Evolutionary conservation across 257 asterid genomes (phyloP), one percentile per base, ranked within the genome.

Genomic region (Rhazya stricta): DNA sequence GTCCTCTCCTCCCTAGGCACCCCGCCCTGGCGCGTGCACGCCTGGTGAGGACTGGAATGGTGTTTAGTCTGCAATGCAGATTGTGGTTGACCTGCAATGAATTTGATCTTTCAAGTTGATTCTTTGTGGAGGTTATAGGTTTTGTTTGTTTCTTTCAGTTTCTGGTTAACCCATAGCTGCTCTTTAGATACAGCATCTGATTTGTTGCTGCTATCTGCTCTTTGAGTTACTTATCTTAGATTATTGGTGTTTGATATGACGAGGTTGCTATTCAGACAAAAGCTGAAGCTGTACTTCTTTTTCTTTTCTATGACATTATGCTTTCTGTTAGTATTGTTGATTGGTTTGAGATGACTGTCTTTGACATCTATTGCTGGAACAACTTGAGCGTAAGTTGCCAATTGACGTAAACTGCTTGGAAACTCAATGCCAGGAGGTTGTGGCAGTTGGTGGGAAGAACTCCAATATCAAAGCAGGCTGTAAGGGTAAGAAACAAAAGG

Each of bases 401-500:
- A 29, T 70, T 41, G 41, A 41, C 71, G 56, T 77, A 68, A 69
- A 27, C 43, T 50, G 45, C 45, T 25, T 85, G 74, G 51, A 19
- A 79, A 37, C 61, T 82, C 76, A 58, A 78, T 77, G 74, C 76
- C 91, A 95, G 99, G 99, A 92, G 89, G 86, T 89, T 80, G 91
- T 42, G 53, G 91, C 97, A 23, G 89, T 85, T 86, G 94, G 93
- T 67, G 96, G 93, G 79, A 91, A 86, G 89, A 86, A 81, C 74
- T 72, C 91, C 39, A 81, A 58, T 78, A 80, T 50, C 30, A 91
- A 88, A 84, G 84, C 46, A 71, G 90, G 93, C 41, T 90, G 97
- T 37, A 95, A 91, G 89, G 84, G 81, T 81, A 93, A 92, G 77
- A 89, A 73, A 79, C 96, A 83, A 84, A 92, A 89, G 82, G 98